phyloP scores from a whole-genome alignment of 1,284 basidiomycete species.

The Ceratobasidium sp. region DNA sequence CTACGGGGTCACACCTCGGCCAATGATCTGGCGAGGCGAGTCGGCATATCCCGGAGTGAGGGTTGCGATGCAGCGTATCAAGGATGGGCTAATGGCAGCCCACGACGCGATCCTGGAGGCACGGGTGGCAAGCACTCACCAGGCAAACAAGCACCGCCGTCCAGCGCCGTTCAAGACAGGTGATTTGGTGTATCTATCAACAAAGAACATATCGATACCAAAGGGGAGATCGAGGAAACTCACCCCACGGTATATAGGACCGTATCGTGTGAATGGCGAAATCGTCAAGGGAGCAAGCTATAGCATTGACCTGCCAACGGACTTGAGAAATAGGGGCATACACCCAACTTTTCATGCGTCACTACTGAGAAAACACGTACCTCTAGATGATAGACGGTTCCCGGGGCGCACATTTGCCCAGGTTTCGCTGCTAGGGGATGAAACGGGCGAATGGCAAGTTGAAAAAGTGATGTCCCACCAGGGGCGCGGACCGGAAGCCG shows the following conservation, averaged over 20 bases:
- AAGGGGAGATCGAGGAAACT: constrained; percentile 55
- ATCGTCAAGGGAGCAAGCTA: constrained; percentile 52
- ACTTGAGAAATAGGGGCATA: constrained; percentile 51
- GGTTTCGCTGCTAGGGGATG: not conserved
- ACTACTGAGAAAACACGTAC: constrained; percentile 49
- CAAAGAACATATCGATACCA: constrained; percentile 55
- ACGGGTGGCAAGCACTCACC: constrained; percentile 53
- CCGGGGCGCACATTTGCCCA: constrained; percentile 32
- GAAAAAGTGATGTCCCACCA: constrained; percentile 55
- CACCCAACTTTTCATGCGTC: constrained; percentile 51
- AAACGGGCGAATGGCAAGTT: constrained; percentile 55
- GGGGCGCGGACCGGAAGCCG: constrained; percentile 48
- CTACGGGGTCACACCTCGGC: constrained; percentile 52
- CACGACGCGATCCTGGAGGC: constrained; percentile 57
- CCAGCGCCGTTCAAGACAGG: not conserved
- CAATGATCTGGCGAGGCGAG: constrained; percentile 54
- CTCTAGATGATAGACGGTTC: constrained; percentile 41
- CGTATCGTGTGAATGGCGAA: constrained; percentile 53
- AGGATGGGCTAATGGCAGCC: constrained; percentile 53
- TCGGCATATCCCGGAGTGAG: constrained; percentile 53
- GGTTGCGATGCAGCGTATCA: constrained; percentile 53
- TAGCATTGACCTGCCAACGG: constrained; percentile 54
- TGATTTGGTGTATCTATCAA: constrained; percentile 55
- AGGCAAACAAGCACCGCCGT: constrained; percentile 54
- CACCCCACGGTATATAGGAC: constrained; percentile 56